A percentile compares a stretch with the other conserved stretches of the same genome.
Conservation (phyloP, 2,329 filamentous ascomycete genomes). For the Parasarocladium wereldwijsianum region DNA sequence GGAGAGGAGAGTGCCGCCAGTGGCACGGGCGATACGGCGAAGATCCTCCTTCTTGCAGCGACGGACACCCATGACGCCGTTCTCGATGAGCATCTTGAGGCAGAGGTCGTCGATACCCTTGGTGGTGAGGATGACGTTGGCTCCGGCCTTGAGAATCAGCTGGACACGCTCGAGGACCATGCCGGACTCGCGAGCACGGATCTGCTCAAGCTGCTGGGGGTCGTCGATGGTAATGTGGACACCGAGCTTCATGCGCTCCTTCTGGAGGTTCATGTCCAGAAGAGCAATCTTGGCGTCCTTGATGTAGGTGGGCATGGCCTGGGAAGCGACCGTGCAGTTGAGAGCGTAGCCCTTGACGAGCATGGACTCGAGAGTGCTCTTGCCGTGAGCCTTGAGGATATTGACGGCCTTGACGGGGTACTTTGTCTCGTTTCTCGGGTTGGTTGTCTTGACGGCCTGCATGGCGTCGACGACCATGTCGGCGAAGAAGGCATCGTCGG, state of each 20-base stretch:
- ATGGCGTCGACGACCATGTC: slow-evolving; percentile 97
- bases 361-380: slow-evolving; percentile 75
- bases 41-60: slow-evolving; percentile 98
- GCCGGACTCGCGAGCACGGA: slow-evolving; percentile 78
- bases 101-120: slow-evolving; percentile 97
- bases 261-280: slow-evolving; percentile 95
- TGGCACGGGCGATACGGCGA: slow-evolving; percentile 87
- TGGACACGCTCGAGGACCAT: slow-evolving; percentile 91
- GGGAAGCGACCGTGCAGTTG: slow-evolving; percentile 96
- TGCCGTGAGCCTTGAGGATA: slow-evolving; percentile 94
- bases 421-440: slow-evolving; percentile 81
- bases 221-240: slow-evolving; percentile 98
- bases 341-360: slow-evolving; percentile 92
- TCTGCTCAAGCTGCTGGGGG: slow-evolving; percentile 93
- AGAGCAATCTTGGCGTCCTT: slow-evolving; percentile 92
- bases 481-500: slow-evolving; percentile 91
- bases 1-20: slow-evolving; percentile 83
- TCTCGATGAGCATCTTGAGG: slow-evolving; percentile 88
- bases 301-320: slow-evolving; percentile 91
- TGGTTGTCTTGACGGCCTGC: slow-evolving; percentile 83
- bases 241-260: slow-evolving; percentile 97
- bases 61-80: slow-evolving; percentile 86
- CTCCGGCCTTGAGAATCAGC: slow-evolving; percentile 93
- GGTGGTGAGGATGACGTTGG: slow-evolving; percentile 90
- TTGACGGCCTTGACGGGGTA: slow-evolving; percentile 99